phyloP scores from a whole-genome alignment of 345 rosid species.

The Aegle marmelos region DNA sequence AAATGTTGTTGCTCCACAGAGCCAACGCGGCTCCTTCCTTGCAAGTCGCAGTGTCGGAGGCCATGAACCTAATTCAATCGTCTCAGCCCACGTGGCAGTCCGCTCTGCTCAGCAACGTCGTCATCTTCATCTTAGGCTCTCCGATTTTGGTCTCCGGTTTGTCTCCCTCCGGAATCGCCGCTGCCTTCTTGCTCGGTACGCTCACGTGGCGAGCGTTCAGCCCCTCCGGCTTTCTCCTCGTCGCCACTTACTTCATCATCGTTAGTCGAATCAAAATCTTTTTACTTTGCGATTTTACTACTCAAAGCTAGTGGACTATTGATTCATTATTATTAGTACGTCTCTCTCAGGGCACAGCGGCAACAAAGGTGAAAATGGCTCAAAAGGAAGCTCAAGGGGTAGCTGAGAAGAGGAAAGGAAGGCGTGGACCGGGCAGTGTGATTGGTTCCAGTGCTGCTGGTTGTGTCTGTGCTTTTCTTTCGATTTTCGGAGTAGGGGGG shows the following conservation, averaged over 20 bases:
- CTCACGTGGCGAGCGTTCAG: constrained; percentile 98
- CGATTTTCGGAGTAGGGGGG: constrained; percentile 69
- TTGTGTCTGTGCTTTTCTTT: constrained; percentile 77
- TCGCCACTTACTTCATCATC: constrained; percentile 68
- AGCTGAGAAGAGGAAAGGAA: constrained; percentile 92
- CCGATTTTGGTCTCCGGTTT: constrained; percentile 81
- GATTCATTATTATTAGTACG: constrained; percentile 6
- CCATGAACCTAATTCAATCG: constrained; percentile 52
- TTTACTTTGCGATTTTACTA: background rate
- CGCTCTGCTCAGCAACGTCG: constrained; percentile 65
- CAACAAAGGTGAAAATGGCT: constrained; percentile 90
- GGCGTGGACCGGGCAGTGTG: constrained; percentile 95
- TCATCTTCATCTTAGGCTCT: constrained; percentile 71
- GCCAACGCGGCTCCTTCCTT: constrained; percentile 34
- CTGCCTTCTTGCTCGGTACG: constrained; percentile 86
- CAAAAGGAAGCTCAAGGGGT: constrained; percentile 95
- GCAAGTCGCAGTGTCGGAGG: constrained; percentile 45
- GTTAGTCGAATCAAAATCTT: constrained; percentile 28
- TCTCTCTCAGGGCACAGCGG: constrained; percentile 77
- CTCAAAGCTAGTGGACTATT: constrained; percentile 11
- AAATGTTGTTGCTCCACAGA: constrained; percentile 29
- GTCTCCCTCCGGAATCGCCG: constrained; percentile 67
- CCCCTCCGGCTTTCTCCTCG: constrained; percentile 79
- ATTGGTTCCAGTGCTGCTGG: constrained; percentile 99
- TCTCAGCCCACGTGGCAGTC: constrained; percentile 80